Evolutionary conservation across 2,329 filamentous ascomycete genomes (phyloP).

Genomic region (Colletotrichum graminicola): DNA sequence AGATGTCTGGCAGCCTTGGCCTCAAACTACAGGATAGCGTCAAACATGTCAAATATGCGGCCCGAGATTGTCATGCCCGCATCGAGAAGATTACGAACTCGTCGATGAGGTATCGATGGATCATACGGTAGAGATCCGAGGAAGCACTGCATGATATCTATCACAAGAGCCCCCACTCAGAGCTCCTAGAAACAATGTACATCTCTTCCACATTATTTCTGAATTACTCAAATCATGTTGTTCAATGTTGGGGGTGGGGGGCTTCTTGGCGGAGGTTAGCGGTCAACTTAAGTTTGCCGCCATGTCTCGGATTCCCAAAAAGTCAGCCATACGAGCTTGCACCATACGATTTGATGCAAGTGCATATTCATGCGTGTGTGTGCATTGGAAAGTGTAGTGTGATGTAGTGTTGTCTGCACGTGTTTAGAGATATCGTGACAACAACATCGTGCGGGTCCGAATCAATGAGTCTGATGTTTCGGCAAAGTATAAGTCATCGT

Average conservation of each 20-base stretch:
- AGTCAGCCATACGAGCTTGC: not conserved
- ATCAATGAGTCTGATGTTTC: slow-evolving; percentile 38
- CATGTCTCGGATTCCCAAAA: slow-evolving; percentile 6
- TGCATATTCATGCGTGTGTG: slow-evolving; percentile 20
- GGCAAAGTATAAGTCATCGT: slow-evolving; percentile 57
- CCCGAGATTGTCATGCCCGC: not conserved
- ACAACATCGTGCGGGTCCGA: slow-evolving; percentile 42
- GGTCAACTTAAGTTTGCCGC: not conserved
- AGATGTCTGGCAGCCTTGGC: slow-evolving; percentile 20
- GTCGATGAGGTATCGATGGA: not conserved
- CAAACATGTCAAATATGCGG: slow-evolving; percentile 1
- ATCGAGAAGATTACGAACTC: not conserved
- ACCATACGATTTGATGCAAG: slow-evolving; percentile 7
- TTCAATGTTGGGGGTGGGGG: not conserved
- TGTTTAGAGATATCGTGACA: slow-evolving; percentile 47
- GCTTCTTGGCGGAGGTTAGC: not conserved
- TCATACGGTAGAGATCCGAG: slow-evolving; percentile 19
- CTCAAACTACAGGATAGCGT: slow-evolving; percentile 11
- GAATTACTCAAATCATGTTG: not conserved
- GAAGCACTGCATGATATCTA: not conserved
- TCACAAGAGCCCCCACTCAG: not conserved
- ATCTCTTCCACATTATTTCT: not conserved
- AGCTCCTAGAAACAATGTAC: slow-evolving; percentile 4
- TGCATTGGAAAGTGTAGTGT: slow-evolving; percentile 32
- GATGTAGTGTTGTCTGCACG: slow-evolving; percentile 31